Evolutionary conservation across 345 rosid species (phyloP), one percentile per base, ranked within the genome.

Genomic region (Euclidium syriacum): DNA sequence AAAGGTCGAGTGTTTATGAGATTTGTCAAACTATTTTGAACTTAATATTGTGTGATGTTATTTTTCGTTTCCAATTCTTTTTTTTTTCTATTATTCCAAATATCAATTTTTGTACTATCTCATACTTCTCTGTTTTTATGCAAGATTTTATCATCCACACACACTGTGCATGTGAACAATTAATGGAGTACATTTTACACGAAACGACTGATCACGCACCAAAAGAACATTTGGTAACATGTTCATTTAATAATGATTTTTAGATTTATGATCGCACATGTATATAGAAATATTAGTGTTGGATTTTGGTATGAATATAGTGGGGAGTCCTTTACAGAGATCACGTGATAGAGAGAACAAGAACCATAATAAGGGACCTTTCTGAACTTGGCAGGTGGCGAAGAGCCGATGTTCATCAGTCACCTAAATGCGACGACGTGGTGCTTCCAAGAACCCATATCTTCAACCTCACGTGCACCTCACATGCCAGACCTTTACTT

Each of bases 271-370:
- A 57, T 23, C 50, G 36, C 38, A 59, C 52, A 44, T 66, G 57
- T 36, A 66, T 49, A 56, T 36, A 46, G 6, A n/a, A 52, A 2
- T 6, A 30, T 30, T 17, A 50, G 19, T 35, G n/a, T 26, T 55
- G 17, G 44, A 42, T 42, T 64, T 47, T 5, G 12, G 58, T 38
- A 63, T 50, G 46, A 65, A 56, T n/a, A 26, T 55, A 3, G 64
- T 18, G 63, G 32, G 27, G 3, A 7, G n/a, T 39, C 16, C 33
- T 65, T 65, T 44, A 38, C 12, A 33, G 16, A 70, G 57, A 29
- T 70, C 74, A 70, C 74, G 74, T 70, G 74, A 62, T 26, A 52
- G 23, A 43, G 57, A 25, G 52, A 16, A 12, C 24, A n/a, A 35
- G 62, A 50, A 52, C 43, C 66, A 52, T 30, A 15, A 17, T 40